phyloP scores from a whole-genome alignment of 2,329 filamentous ascomycete genomes.

The Penicillium frequentans region DNA sequence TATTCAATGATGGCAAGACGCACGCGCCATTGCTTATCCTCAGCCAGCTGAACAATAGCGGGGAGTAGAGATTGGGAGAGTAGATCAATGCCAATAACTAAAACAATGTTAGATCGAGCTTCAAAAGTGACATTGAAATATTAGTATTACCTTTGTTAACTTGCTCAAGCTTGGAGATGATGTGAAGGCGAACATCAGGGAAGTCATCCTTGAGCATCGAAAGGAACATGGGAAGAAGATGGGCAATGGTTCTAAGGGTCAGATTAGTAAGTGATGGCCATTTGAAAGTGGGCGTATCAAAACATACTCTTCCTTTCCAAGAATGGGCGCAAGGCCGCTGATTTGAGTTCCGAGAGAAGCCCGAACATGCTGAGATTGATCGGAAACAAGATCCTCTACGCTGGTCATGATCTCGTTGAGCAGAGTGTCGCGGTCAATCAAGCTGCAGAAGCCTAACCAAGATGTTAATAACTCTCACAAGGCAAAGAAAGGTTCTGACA shows the following conservation, averaged over 20 bases:
- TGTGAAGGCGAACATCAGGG: slow-evolving; percentile 95
- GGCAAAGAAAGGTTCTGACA: neutral
- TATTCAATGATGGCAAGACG: slow-evolving; percentile 98
- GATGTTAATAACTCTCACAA: slow-evolving; percentile 19
- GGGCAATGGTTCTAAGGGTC: slow-evolving; percentile 76
- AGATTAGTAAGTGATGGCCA: slow-evolving; percentile 16
- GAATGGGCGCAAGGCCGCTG: slow-evolving; percentile 90
- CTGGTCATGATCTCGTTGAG: slow-evolving; percentile 96
- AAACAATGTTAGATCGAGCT: neutral
- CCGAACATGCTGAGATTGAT: slow-evolving; percentile 94
- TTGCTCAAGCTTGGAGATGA: slow-evolving; percentile 98
- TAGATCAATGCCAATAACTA: slow-evolving; percentile 95
- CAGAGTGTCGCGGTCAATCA: slow-evolving; percentile 83
- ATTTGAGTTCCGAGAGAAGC: slow-evolving; percentile 95
- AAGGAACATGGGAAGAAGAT: slow-evolving; percentile 96
- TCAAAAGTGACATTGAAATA: neutral
- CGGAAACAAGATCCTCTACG: slow-evolving; percentile 92
- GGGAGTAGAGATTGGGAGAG: slow-evolving; percentile 95
- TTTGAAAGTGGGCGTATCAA: neutral
- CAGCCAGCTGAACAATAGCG: slow-evolving; percentile 93
- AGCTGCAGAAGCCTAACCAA: slow-evolving; percentile 74
- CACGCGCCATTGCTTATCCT: slow-evolving; percentile 99
- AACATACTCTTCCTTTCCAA: slow-evolving; percentile 93
- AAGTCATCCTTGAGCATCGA: slow-evolving; percentile 99
- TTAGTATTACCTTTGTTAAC: slow-evolving; percentile 78